Base-by-base conservation (phyloP, 495 filamentous ascomycete genomes). In the Polyplosphaeria fusca region DNA sequence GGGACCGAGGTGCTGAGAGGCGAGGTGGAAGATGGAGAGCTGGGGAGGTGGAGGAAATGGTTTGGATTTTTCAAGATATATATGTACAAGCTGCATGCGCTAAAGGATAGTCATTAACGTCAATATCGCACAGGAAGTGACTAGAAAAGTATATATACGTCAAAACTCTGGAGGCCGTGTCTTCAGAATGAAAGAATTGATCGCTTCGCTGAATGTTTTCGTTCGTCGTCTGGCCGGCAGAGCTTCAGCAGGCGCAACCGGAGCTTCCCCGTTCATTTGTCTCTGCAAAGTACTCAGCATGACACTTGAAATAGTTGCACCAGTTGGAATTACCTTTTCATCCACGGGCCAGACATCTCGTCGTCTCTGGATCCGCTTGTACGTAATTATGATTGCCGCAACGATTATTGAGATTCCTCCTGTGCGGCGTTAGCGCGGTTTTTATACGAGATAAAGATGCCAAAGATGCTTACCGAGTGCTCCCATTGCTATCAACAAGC, bases 121-220 rank as follows among this genome's bases (percentile, higher is more conserved):
- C 30, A 35, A 35, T 35, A 14, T 35, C 30, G 7, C 30, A 7
- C n/a, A n/a, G n/a, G n/a, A n/a, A n/a, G n/a, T n/a, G n/a, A n/a
- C n/a, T n/a, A n/a, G n/a, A n/a, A n/a, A 35, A 14, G 30, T 14
- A 35, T 35, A 35, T 35, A 7, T 14, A 7, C 30, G 14, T 35
- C 14, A 7, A 35, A 14, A 35, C 7, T 14, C 7, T 35, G 14
- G 30, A 35, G 30, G 30, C 13, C 39, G 22, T 3, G 39, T 43
- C 50, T 53, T 53, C 16, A 25, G 23, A 16, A 53, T 43, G 39
- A 53, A 43, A 7, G 39, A 53, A 20, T 25, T 28, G n/a, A 53
- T 5, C 11, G 50, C 50, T 4, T 23, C 39, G 19, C 50, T 53
- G 16, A 53, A 44, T 1, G 39, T 42, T 18, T 18, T 42, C 5